Evolutionary conservation across 108 stramenopile genomes (phyloP), one percentile per base, ranked within the genome.

Genomic region (Cyclostephanos tholiformis): DNA sequence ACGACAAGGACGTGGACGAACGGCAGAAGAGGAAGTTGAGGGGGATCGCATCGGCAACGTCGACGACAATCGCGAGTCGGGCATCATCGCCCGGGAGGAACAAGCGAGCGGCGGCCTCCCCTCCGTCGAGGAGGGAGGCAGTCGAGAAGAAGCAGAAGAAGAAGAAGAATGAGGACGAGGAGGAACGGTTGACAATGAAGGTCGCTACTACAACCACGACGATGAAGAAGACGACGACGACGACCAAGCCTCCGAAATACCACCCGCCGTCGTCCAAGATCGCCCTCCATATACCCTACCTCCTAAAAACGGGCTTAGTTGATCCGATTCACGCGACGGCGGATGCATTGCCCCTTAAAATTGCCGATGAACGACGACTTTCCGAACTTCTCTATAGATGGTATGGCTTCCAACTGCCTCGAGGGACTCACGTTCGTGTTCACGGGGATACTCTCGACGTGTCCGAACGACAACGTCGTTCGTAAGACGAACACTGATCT

Each of bases 341-440:
- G 30, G 35, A 48, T 51, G 48, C 41, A 48, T 12, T 63, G 2
- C 72, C 72, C n/a, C n/a, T n/a, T n/a, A 6, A 67, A 22, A 35
- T 38, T 53, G 10, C 29, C 50, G 16, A 36, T n/a, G 8, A 29
- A 48, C 2, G 25, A 56, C 19, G n/a, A 72, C 1, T 51, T 39
- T 41, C 57, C 50, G 35, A n/a, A 62, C 38, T 38, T 53, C 23
- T 52, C 46, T 25, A 51, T 60, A 32, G 59, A 74, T 38, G n/a
- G 7, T 17, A 64, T 72, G 23, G 68, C 84, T 13, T 53, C 82
- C 53, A 27, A 50, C 4, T 63, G 69, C 29, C 71, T 86, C 35
- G 59, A 63, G 16, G 89, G 86, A 23, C 56, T 77, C 16, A 88
- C 94, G 57, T 93, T 95, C 82, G 88, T 87, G 41, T 90, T 93